These are phyloP conservation scores for Omphalotus guepiniiformis DNA, from an alignment of 768 basidiomycete genomes.

Conservation along the genomic window DNA sequence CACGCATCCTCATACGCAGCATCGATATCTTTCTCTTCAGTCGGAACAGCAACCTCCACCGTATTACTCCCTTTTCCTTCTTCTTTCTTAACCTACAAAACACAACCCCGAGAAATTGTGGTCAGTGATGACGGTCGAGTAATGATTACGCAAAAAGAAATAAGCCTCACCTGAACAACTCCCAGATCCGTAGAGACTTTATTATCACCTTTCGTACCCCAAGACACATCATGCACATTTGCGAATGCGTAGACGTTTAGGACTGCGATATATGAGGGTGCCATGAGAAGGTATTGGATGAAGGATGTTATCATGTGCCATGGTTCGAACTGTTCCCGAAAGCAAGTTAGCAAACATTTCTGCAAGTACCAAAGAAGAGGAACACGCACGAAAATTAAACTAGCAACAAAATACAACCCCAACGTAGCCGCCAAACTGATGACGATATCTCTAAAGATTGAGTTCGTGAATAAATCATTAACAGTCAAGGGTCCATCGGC, in stretches of 20 bases:
- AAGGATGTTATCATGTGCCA: conserved; percentile 99
- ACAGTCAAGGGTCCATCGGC: conserved; percentile 43
- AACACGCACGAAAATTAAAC: conserved; percentile 77
- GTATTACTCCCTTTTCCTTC: conserved; percentile 55
- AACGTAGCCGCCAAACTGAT: conserved; percentile 66
- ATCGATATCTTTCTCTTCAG: conserved; percentile 85
- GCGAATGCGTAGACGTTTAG: conserved; percentile 93
- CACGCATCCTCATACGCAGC: conserved; percentile 87
- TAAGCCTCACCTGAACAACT: conserved; percentile 49
- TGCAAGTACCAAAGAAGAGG: not conserved
- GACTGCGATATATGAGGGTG: conserved; percentile 91
- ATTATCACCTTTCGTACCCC: conserved; percentile 96
- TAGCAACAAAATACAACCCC: conserved; percentile 82
- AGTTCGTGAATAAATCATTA: conserved; percentile 67
- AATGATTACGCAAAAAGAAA: not conserved
- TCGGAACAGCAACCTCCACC: conserved; percentile 84
- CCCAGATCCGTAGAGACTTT: conserved; percentile 83
- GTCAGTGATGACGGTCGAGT: too few species aligned
- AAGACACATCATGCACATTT: conserved; percentile 88
- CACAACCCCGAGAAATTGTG: too few species aligned
- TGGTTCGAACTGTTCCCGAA: conserved; percentile 72
- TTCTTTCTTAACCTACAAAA: conserved; percentile 16
- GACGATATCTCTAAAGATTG: conserved; percentile 75
- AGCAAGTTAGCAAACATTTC: not conserved
- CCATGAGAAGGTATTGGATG: conserved; percentile 87